phyloP scores from a whole-genome alignment of 1,139 yeast genomes.

The Hemisphaericaspora lyxosophila region DNA sequence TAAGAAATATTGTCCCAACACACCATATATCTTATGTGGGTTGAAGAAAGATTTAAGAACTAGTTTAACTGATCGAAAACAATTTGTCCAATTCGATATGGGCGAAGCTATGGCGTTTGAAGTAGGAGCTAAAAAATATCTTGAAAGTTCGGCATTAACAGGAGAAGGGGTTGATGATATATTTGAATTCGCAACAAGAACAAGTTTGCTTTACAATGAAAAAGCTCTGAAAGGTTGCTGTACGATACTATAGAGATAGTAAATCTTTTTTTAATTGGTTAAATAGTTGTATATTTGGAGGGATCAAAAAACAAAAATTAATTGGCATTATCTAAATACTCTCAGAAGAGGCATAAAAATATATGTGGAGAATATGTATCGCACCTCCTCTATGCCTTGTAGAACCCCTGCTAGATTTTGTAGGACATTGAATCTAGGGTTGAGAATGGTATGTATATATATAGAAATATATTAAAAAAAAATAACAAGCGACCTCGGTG shows the following conservation, averaged over 20 bases:
- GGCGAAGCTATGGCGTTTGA: constrained; percentile 62
- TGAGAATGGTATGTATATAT: no score
- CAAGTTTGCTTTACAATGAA: constrained; percentile 49
- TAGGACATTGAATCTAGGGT: no score
- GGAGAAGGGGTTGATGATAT: constrained; percentile 85
- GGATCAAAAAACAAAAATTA: no score
- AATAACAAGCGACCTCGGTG: constrained; percentile 28
- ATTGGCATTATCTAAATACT: no score
- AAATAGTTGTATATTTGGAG: no score
- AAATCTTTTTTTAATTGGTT: no score
- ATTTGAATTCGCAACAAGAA: constrained; percentile 72
- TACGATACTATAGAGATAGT: constrained; percentile 24
- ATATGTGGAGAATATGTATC: background rate
- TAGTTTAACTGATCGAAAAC: constrained; percentile 27
- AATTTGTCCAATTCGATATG: constrained; percentile 51
- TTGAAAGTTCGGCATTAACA: constrained; percentile 75
- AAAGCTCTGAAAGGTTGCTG: constrained; percentile 35
- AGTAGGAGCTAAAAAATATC: constrained; percentile 67
- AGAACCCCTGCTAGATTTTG: no score
- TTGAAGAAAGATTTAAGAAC: constrained; percentile 65
- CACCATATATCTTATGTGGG: constrained; percentile 67
- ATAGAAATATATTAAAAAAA: background rate
- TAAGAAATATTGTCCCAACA: constrained; percentile 61
- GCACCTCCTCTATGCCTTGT: no score
- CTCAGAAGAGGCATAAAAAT: no score